Conservation (phyloP, 208 protist species). For the Leishmania tropica region DNA sequence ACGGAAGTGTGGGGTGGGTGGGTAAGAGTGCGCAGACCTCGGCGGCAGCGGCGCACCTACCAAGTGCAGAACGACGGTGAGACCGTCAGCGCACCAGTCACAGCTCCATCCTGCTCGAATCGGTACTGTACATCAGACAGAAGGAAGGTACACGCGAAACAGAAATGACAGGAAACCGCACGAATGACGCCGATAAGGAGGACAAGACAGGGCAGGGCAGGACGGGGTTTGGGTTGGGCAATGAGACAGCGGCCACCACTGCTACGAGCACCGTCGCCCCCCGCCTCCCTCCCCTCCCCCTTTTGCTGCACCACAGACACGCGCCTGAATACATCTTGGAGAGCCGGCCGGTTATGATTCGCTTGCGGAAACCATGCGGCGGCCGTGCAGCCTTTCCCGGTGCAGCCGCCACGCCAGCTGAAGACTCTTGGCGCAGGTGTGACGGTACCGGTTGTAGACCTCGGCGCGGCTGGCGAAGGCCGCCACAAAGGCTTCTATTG, state of each 20-base stretch:
- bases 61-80: not conserved
- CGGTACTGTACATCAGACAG: not conserved
- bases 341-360: not conserved
- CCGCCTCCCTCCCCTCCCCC: not conserved
- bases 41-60: not conserved
- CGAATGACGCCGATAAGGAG: not conserved
- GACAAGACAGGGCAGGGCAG: not conserved
- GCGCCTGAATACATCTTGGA: not conserved
- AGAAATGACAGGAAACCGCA: not conserved
- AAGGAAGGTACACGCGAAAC: not conserved
- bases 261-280: not conserved
- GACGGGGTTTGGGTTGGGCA: no score
- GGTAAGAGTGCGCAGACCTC: not conserved
- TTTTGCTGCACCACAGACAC: not conserved
- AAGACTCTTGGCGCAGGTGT: slow-evolving; percentile 42
- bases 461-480: slow-evolving; percentile 31
- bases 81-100: not conserved
- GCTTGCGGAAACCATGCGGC: not conserved
- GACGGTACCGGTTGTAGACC: slow-evolving; percentile 30
- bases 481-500: slow-evolving; percentile 41
- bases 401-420: slow-evolving; percentile 35
- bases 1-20: not conserved
- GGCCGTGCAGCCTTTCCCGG: not conserved
- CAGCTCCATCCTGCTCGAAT: not conserved
- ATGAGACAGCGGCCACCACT: not conserved